A percentile compares a stretch with the other conserved stretches of the same genome.
Conservation (phyloP, 257 asterid genomes). For the Nicotiana tabacum region DNA sequence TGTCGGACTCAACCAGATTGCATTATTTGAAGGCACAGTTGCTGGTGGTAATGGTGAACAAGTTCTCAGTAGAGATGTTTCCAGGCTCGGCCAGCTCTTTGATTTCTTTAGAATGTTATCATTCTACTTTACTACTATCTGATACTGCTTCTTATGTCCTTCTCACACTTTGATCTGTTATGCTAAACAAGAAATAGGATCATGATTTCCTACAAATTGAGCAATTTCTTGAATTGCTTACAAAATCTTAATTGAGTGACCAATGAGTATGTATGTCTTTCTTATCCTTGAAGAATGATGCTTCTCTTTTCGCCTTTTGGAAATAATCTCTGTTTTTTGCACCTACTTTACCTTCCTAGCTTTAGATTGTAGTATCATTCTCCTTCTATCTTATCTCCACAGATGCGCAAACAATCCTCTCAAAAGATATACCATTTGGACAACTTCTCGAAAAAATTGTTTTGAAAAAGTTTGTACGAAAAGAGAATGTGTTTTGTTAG, state of each 20-base stretch:
- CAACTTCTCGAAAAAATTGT: too few species aligned
- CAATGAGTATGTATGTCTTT: neutral
- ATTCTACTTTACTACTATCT: constrained; percentile 94
- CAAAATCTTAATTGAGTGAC: neutral
- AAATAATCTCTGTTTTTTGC: neutral
- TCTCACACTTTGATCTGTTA: neutral
- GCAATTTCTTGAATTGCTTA: neutral
- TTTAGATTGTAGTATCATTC: neutral
- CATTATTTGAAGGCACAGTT: constrained; percentile 95
- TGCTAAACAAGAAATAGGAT: neutral
- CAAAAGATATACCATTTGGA: neutral
- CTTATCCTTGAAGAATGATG: neutral
- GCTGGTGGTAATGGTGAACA: constrained; percentile 99
- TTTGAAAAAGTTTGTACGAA: neutral
- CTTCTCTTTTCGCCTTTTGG: neutral
- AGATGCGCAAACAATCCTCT: neutral
- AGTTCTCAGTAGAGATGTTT: constrained; percentile 94
- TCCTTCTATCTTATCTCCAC: neutral
- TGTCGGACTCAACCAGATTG: constrained; percentile 97
- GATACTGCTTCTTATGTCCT: constrained; percentile 53
- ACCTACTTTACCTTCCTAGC: neutral
- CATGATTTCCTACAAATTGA: neutral
- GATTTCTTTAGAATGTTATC: constrained; percentile 97
- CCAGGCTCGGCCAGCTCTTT: constrained; percentile 95
- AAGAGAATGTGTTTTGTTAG: neutral